Evolutionary conservation across 2,329 filamentous ascomycete species (phyloP).

Genomic region (Ceratocystis cubensis): DNA sequence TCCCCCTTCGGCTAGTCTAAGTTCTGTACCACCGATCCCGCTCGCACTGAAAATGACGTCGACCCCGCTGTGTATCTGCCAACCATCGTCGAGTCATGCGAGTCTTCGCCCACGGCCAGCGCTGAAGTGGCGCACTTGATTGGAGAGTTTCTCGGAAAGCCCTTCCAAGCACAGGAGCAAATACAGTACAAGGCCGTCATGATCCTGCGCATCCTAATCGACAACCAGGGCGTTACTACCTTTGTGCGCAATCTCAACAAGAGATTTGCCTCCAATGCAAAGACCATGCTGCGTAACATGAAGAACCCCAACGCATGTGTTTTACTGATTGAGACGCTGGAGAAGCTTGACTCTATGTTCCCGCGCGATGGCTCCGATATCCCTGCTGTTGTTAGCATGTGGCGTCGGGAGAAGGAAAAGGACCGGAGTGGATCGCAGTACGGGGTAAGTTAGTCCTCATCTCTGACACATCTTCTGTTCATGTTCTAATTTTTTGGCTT

Average conservation of each 20-base stretch:
- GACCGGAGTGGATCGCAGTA: conserved; percentile 36
- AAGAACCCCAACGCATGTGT: conserved; percentile 68
- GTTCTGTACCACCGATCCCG: conserved; percentile 18
- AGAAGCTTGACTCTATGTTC: conserved; percentile 49
- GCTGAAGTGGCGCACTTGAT: conserved; percentile 68
- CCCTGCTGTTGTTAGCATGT: conserved; percentile 53
- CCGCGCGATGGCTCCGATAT: conserved; percentile 13
- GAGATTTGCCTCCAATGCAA: conserved; percentile 65
- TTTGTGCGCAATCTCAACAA: conserved; percentile 87
- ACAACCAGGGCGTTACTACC: conserved; percentile 69
- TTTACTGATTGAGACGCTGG: conserved; percentile 76
- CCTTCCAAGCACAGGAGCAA: conserved; percentile 51
- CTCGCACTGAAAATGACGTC: conserved; percentile 20
- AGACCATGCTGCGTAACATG: conserved; percentile 58
- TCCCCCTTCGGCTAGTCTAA: conserved; percentile 4
- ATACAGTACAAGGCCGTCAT: conserved; percentile 94
- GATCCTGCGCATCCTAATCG: conserved; percentile 79
- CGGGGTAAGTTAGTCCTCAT: conserved; percentile 32
- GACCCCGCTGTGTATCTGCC: conserved; percentile 90
- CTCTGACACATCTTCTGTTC: neutral
- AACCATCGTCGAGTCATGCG: conserved; percentile 84
- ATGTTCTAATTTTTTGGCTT: neutral
- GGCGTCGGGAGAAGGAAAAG: conserved; percentile 72
- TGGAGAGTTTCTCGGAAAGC: conserved; percentile 66
- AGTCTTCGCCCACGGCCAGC: conserved; percentile 78